phyloP scores from a whole-genome alignment of 768 basidiomycete species.

The Hygrocybe punicea region DNA sequence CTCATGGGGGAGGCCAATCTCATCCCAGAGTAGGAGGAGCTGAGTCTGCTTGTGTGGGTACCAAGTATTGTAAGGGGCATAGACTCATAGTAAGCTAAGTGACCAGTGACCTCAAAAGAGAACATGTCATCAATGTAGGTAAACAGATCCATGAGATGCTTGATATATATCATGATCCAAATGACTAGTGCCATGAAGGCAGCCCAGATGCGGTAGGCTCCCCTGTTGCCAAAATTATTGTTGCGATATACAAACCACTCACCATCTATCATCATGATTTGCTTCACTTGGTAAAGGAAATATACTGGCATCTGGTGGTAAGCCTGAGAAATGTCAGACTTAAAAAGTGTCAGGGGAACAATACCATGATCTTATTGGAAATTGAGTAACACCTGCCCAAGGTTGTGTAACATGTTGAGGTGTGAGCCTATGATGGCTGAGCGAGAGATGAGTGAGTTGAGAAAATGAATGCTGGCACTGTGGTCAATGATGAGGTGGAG shows the following conservation, averaged over 20 bases:
- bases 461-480: constrained; percentile 28
- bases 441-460: constrained; percentile 35
- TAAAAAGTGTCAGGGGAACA: constrained; percentile 27
- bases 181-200: constrained; percentile 21
- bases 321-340: constrained; percentile 38
- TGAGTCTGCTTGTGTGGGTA: constrained; percentile 32
- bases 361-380: background rate
- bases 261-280: constrained; percentile 17
- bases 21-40: constrained; percentile 41
- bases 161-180: constrained; percentile 26
- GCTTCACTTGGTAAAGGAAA: constrained; percentile 30
- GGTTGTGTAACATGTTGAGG: constrained; percentile 35
- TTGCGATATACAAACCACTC: constrained; percentile 7
- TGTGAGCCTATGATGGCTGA: constrained; percentile 22
- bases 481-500: constrained; percentile 41
- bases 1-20: constrained; percentile 39
- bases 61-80: constrained; percentile 20
- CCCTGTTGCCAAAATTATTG: constrained; percentile 13
- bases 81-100: constrained; percentile 22
- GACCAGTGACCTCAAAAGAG: constrained; percentile 12
- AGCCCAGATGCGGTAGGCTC: constrained; percentile 10
- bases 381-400: constrained; percentile 25
- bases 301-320: constrained; percentile 34
- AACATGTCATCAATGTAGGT: constrained; percentile 31
- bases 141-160: constrained; percentile 10